Evolutionary conservation across 2,329 filamentous ascomycete genomes (phyloP), one percentile per base, ranked within the genome.

Genomic region (Akanthomyces muscarius): DNA sequence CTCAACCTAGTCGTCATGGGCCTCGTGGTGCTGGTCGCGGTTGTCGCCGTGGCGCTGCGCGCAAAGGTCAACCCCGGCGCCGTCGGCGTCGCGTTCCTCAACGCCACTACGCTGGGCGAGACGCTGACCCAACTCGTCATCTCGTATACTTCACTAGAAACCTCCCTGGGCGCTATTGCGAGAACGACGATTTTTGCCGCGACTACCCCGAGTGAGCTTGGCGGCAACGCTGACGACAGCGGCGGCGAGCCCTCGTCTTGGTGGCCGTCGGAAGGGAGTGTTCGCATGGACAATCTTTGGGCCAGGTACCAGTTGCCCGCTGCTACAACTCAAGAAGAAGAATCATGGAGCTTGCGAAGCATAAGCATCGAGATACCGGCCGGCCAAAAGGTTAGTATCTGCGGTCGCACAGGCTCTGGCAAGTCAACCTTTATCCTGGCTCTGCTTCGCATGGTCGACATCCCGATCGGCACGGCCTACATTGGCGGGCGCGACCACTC

Each of bases 341-440:
- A 18, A 18, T 7, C 41, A 2, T 61, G 59, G 59, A 61, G 41
- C 6, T 21, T 61, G n/a, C 23, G 41, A 2, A 41, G 41, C 23
- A 16, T 61, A n/a, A 33, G 11, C 4, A 6, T 54, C 41, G 30
- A 28, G 6, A 61, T 61, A 21, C 59, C 38, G 5, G 6, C 59
- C 10, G 59, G 59, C 6, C 25, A 61, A 18, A 53, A 47, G 18
- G 59, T 61, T 4, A 23, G 18, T 25, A 36, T 61, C 50, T 61
- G 59, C 41, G 59, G 59, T 16, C 23, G 41, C 25, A 61, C 59
- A 5, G 59, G 59, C 50, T 61, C 59, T 4, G 59, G 59, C 38
- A 61, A 61, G 50, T 61, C 50, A 1, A 61, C 59, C 2, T 21
- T 54, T 10, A n/a, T 61, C 42, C 13, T 61, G 25, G 48, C 59